Evolutionary conservation across 1,284 basidiomycete species (phyloP).

Genomic region (Sphagnurus paluster): DNA sequence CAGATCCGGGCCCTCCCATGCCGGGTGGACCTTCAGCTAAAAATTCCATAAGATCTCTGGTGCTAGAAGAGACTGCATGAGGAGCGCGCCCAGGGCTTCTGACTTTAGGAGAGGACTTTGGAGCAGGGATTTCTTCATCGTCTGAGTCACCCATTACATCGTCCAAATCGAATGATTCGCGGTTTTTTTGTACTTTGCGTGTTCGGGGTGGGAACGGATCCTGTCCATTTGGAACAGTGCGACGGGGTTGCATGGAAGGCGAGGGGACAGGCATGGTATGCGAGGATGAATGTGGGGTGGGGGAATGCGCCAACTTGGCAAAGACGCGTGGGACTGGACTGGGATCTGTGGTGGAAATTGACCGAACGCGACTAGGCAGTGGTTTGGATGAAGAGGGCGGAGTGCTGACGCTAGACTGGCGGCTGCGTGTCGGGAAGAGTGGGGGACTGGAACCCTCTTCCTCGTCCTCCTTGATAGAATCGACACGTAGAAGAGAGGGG

Average conservation of each 20-base stretch:
- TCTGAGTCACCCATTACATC: conserved; percentile 71
- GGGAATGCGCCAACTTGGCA: conserved; percentile 26
- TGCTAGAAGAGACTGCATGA: conserved; percentile 18
- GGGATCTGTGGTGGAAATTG: conserved; percentile 36
- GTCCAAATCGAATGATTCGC: conserved; percentile 72
- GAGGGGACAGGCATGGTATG: conserved; percentile 14
- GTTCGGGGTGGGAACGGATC: conserved; percentile 45
- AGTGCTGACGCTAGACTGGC: conserved; percentile 36
- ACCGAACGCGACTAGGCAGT: conserved; percentile 33
- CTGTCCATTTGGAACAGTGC: conserved; percentile 15
- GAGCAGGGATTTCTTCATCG: conserved; percentile 42
- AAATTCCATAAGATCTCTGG: conserved; percentile 26
- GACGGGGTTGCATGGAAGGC: conserved; percentile 20
- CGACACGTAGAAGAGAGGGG: conserved; percentile 52
- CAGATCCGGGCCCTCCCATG: conserved; percentile 9
- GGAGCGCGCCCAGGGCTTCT: conserved; percentile 22
- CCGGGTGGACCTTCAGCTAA: conserved; percentile 36
- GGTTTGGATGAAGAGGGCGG: conserved; percentile 25
- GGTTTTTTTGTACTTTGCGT: conserved; percentile 51
- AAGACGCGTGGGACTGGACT: conserved; percentile 22
- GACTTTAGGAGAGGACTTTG: conserved; percentile 28
- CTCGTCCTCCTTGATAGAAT: conserved; percentile 61
- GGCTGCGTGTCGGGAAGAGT: conserved; percentile 19
- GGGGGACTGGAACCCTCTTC: conserved; percentile 33
- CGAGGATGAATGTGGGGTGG: conserved; percentile 21